Evolutionary conservation across 139 green algal genomes (phyloP).

Genomic region (Asterochloris erici): DNA sequence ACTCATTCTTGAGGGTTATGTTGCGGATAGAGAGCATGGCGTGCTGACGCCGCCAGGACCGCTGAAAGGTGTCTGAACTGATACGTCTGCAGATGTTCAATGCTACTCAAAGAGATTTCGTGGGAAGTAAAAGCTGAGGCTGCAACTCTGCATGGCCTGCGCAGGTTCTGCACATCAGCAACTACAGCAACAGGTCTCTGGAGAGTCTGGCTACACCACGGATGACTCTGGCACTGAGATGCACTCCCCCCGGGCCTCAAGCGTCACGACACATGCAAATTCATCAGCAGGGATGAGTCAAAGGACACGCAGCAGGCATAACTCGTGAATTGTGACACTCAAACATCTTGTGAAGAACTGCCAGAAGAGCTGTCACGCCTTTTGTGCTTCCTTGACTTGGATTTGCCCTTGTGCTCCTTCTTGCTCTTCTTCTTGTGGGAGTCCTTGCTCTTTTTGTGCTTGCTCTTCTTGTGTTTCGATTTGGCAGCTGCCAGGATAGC

Average conservation of each 20-base stretch:
- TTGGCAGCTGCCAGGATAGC: slow-evolving; percentile 9
- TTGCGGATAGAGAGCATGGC: slow-evolving; percentile 5
- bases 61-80: too few species aligned
- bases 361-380: background rate
- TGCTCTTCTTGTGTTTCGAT: slow-evolving; percentile 1
- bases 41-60: slow-evolving; percentile 14
- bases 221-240: background rate
- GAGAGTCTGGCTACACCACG: too few species aligned
- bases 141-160: too few species aligned
- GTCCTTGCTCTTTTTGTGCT: slow-evolving; percentile 17
- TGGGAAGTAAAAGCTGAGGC: too few species aligned
- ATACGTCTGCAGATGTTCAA: too few species aligned
- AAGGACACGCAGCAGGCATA: slow-evolving; percentile 5
- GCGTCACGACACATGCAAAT: background rate
- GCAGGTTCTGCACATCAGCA: too few species aligned
- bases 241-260: background rate
- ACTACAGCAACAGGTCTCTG: too few species aligned
- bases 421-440: slow-evolving; percentile 8
- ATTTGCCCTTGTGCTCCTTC: slow-evolving; percentile 19
- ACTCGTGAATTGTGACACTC: background rate
- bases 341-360: background rate
- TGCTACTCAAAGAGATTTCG: too few species aligned
- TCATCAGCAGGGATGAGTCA: background rate
- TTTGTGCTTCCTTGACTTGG: slow-evolving; percentile 8
- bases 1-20: slow-evolving; percentile 29